Evolutionary conservation across 352 stramenopile genomes (phyloP), one percentile per base, ranked within the genome.

Genomic region (Globisporangium middletonii): DNA sequence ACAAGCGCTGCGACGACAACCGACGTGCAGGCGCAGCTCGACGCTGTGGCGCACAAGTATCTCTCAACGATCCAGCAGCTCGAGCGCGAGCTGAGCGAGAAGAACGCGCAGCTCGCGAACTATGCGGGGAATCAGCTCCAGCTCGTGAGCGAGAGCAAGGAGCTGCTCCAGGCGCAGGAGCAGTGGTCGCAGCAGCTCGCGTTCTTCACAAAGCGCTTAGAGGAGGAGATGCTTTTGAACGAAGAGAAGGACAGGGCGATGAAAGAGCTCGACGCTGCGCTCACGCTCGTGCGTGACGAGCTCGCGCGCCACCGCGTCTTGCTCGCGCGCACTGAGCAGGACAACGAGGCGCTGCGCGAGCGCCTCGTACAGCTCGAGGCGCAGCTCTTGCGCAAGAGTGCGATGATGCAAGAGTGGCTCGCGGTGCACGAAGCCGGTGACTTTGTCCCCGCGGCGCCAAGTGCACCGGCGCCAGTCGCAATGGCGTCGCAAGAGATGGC

Each of bases 71-170:
- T 89, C 62, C 71, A 92, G 67, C 67, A 71, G 12, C 68, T 91
- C 27, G 83, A 94, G 65, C 63, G 60, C 15, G 83, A 94, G 58
- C 60, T 94, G 38, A 71, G 69, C n/a, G 71, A 75, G 1, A 86
- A 83, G 54, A 89, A 85, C 57, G 78, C 74, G 38, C 69, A 82
- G 53, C 56, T 89, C 5, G 77, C 74, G 30, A 57, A 26, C 4
- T 83, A 82, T 27, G 70, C 73, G 0, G 78, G 80, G 9, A 74
- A 85, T 44, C 78, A 92, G 55, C 60, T 89, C 51, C 66, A 75
- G 53, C 67, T 91, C 13, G 75, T 89, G 59, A 79, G 68, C 42
- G 79, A 90, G 53, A 90, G 77, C 68, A 88, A 94, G 62, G 72
- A 82, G 66, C 65, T 90, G 28, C 52, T 88, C 38, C 77, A 88